phyloP scores from a whole-genome alignment of 2,329 filamentous ascomycete species.

The Fusarium graminum region DNA sequence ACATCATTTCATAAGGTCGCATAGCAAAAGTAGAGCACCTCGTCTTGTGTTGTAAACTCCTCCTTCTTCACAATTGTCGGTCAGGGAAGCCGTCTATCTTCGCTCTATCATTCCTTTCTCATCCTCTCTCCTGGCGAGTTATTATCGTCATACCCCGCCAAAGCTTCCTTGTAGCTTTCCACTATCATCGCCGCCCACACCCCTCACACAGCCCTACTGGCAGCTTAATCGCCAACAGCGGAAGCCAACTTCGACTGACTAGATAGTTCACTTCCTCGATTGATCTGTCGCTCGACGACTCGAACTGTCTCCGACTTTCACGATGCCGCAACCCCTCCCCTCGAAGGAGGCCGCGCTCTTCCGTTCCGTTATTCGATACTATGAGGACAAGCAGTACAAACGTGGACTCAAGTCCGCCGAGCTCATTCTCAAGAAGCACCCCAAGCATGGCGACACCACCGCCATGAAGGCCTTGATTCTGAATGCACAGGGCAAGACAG shows the following conservation, averaged over 20 bases:
- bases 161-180: slow-evolving; percentile 33
- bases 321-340: slow-evolving; percentile 79
- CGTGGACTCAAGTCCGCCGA: slow-evolving; percentile 92
- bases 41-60: slow-evolving; percentile 34
- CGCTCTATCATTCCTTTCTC: slow-evolving; percentile 27
- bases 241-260: slow-evolving; percentile 22
- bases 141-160: slow-evolving; percentile 19
- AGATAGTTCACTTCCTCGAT: slow-evolving; percentile 2
- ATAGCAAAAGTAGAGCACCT: slow-evolving; percentile 22
- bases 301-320: slow-evolving; percentile 29
- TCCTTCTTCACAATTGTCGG: slow-evolving; percentile 30
- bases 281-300: neutral
- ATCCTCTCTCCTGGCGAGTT: slow-evolving; percentile 27
- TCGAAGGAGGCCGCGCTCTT: slow-evolving; percentile 96
- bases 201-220: slow-evolving; percentile 37
- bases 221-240: slow-evolving; percentile 36
- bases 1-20: slow-evolving; percentile 41
- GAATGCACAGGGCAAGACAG: slow-evolving; percentile 90
- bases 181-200: slow-evolving; percentile 26
- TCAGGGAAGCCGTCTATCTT: slow-evolving; percentile 46
- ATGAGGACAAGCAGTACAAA: slow-evolving; percentile 99
- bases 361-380: slow-evolving; percentile 92
- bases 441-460: slow-evolving; percentile 97
- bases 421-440: slow-evolving; percentile 93
- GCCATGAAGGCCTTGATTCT: slow-evolving; percentile 99